These are phyloP conservation scores for Ganoderma multipileum DNA, from an alignment of 1,284 basidiomycete genomes.

Conservation along the genomic window DNA sequence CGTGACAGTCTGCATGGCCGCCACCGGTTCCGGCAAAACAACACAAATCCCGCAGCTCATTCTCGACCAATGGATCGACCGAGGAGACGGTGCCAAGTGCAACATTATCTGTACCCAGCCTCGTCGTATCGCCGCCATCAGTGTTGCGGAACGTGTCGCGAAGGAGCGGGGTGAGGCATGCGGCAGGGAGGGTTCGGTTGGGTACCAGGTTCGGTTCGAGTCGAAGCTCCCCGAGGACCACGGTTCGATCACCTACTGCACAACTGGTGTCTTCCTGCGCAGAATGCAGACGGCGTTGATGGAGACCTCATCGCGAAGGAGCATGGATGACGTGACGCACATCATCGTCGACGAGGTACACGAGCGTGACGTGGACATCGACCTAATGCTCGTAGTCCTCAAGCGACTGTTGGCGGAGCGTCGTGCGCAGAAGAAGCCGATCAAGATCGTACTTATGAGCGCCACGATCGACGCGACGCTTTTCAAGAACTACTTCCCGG, in stretches of 20 bases:
- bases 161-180: slow-evolving; percentile 85
- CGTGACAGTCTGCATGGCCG: slow-evolving; percentile 93
- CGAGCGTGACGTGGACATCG: slow-evolving; percentile 95
- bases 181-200: slow-evolving; percentile 72
- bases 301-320: slow-evolving; percentile 46
- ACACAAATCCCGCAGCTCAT: slow-evolving; percentile 96
- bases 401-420: slow-evolving; percentile 87
- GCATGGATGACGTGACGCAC: slow-evolving; percentile 88
- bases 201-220: slow-evolving; percentile 96
- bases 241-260: slow-evolving; percentile 93
- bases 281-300: slow-evolving; percentile 84
- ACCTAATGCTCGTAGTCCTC: slow-evolving; percentile 90
- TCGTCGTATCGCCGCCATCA: slow-evolving; percentile 90
- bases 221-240: slow-evolving; percentile 80
- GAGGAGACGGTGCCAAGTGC: slow-evolving; percentile 83
- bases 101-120: slow-evolving; percentile 97
- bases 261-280: slow-evolving; percentile 91
- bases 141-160: slow-evolving; percentile 92
- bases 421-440: slow-evolving; percentile 72
- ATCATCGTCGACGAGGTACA: slow-evolving; percentile 97
- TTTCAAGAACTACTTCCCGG: slow-evolving; percentile 89
- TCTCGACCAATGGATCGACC: slow-evolving; percentile 85
- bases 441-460: slow-evolving; percentile 95
- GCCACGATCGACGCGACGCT: slow-evolving; percentile 93
- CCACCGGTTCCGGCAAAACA: slow-evolving; percentile 96